Conservation (phyloP, 148 eudicot genomes). For the Vaccinium vitisidaea region DNA sequence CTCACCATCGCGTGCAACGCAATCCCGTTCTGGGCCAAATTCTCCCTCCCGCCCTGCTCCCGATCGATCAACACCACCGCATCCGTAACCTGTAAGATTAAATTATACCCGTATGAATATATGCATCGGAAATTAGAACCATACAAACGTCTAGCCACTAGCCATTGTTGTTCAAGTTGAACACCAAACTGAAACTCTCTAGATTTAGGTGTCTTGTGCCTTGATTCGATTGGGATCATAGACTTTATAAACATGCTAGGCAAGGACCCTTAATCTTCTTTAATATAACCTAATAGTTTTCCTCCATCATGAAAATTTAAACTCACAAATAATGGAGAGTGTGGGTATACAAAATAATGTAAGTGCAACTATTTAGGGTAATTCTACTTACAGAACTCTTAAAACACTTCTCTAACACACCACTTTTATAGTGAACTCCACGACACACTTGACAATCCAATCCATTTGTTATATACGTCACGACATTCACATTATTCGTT, state of each 20-base stretch:
- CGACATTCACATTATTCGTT: no score
- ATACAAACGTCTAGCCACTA: not conserved
- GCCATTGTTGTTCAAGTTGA: not conserved
- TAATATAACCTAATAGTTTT: not conserved
- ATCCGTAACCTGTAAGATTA: constrained; percentile 44
- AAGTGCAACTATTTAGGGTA: no score
- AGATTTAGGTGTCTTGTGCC: not conserved
- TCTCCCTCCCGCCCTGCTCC: constrained; percentile 90
- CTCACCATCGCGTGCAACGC: constrained; percentile 70
- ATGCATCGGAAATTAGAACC: not conserved
- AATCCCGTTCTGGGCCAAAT: constrained; percentile 68
- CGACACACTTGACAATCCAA: no score
- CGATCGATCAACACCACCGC: constrained; percentile 84
- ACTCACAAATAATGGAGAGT: not conserved
- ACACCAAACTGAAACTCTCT: not conserved
- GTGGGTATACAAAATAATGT: not conserved
- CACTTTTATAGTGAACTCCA: no score
- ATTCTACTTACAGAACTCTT: no score
- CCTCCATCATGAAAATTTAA: not conserved
- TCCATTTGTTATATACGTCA: no score
- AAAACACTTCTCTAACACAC: no score
- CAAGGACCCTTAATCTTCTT: not conserved
- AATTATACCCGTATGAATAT: not conserved
- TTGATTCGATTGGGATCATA: not conserved
- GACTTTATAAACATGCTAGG: not conserved